phyloP scores from a whole-genome alignment of 768 basidiomycete species.

The Strobilomyces confusus region DNA sequence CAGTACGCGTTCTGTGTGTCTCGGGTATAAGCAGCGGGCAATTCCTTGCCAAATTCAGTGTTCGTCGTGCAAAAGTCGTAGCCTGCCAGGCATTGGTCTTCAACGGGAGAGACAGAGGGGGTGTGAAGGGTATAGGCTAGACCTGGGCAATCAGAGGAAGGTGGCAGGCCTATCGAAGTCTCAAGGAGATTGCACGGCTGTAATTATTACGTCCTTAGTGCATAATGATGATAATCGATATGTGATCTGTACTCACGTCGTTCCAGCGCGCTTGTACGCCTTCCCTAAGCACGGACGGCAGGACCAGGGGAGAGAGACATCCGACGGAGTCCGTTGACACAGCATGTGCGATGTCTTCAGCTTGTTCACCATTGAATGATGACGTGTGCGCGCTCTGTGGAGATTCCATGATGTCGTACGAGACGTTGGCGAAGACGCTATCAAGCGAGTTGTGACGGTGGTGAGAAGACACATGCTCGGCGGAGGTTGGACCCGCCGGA shows the following conservation, averaged over 20 bases:
- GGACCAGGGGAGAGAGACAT: slow-evolving; percentile 29
- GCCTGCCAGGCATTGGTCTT: slow-evolving; percentile 16
- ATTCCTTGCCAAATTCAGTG: slow-evolving; percentile 8
- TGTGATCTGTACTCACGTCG: slow-evolving; percentile 26
- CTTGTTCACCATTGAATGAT: slow-evolving; percentile 16
- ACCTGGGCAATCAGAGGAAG: slow-evolving; percentile 19
- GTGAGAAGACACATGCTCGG: slow-evolving; percentile 8
- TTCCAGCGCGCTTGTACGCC: slow-evolving; percentile 31
- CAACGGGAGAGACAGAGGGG: slow-evolving; percentile 25
- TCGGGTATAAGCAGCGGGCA: slow-evolving; percentile 13
- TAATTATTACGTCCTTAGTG: slow-evolving; percentile 19
- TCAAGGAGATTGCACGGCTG: slow-evolving; percentile 34
- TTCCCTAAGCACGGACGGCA: slow-evolving; percentile 29
- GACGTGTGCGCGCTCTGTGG: slow-evolving; percentile 10
- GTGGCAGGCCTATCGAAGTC: slow-evolving; percentile 28
- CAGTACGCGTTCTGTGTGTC: slow-evolving; percentile 20
- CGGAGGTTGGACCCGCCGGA: slow-evolving; percentile 34
- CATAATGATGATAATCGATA: slow-evolving; percentile 8
- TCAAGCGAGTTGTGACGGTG: slow-evolving; percentile 23
- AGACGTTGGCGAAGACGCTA: slow-evolving; percentile 30
- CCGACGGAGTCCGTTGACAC: slow-evolving; percentile 23
- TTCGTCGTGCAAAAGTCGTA: slow-evolving; percentile 17
- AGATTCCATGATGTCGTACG: slow-evolving; percentile 28
- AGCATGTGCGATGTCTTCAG: slow-evolving; percentile 20
- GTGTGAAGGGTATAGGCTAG: slow-evolving; percentile 25